Conservation (phyloP, 2,329 filamentous ascomycete genomes). For the Penicillium sp. region DNA sequence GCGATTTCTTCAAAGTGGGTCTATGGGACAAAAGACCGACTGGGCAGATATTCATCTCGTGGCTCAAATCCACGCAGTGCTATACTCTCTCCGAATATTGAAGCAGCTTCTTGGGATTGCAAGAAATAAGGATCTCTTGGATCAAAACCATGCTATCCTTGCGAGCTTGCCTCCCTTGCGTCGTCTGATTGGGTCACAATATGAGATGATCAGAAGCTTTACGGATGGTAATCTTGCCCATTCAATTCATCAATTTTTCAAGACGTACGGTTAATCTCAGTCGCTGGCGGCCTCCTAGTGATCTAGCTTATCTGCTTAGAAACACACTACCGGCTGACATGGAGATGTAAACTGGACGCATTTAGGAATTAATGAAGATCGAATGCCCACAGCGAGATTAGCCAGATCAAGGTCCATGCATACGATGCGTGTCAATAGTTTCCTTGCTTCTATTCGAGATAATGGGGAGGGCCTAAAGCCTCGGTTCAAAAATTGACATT, state of each 20-base stretch:
- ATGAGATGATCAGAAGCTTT: slow-evolving; percentile 18
- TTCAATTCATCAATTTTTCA: slow-evolving; percentile 12
- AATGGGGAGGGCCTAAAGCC: too few species aligned
- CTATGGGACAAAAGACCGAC: slow-evolving; percentile 35
- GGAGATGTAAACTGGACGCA: too few species aligned
- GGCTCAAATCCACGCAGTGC: slow-evolving; percentile 58
- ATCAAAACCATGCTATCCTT: slow-evolving; percentile 21
- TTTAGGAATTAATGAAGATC: too few species aligned
- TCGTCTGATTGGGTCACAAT: slow-evolving; percentile 28
- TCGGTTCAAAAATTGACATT: too few species aligned
- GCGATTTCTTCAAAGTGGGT: slow-evolving; percentile 31
- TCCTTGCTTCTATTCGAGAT: too few species aligned
- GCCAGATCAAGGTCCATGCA: too few species aligned
- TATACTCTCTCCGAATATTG: slow-evolving; percentile 63
- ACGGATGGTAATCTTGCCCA: slow-evolving; percentile 8
- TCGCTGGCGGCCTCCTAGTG: too few species aligned
- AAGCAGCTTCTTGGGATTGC: slow-evolving; percentile 49
- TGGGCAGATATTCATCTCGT: slow-evolving; percentile 63
- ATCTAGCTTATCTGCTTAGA: too few species aligned
- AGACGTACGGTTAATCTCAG: slow-evolving; percentile 17
- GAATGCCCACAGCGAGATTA: too few species aligned
- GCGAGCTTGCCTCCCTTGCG: slow-evolving; percentile 29
- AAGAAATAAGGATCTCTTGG: slow-evolving; percentile 24
- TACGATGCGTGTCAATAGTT: too few species aligned
- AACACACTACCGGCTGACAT: too few species aligned